These are phyloP conservation scores for Euphrasia confusa DNA, from an alignment of 257 asterid genomes.

Conservation along the genomic window DNA sequence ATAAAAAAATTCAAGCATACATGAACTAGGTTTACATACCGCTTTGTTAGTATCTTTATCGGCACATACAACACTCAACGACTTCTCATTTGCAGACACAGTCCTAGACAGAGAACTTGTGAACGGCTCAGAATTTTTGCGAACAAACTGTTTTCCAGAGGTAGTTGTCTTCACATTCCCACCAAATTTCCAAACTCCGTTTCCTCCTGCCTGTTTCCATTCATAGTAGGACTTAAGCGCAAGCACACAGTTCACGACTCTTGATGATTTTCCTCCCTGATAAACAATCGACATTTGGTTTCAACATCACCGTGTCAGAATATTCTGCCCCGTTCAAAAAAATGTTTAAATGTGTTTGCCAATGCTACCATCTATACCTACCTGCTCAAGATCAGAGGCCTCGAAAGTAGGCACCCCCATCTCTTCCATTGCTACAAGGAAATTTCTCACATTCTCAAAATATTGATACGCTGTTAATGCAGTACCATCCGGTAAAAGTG, in stretches of 20 bases:
- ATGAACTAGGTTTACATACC: constrained; percentile 39
- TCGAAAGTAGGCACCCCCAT: constrained; percentile 91
- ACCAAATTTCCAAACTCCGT: constrained; percentile 84
- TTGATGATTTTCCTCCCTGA: constrained; percentile 94
- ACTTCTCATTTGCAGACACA: constrained; percentile 46
- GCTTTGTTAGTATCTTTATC: constrained; percentile 44
- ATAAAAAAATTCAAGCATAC: neutral
- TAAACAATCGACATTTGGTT: constrained; percentile 3
- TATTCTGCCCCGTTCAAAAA: neutral
- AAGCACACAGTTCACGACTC: constrained; percentile 83
- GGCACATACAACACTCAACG: constrained; percentile 30
- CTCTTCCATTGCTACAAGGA: constrained; percentile 85
- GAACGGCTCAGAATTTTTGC: constrained; percentile 89
- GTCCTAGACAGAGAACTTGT: constrained; percentile 55
- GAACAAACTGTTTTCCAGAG: constrained; percentile 68
- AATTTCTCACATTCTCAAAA: constrained; percentile 91
- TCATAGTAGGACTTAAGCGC: constrained; percentile 83
- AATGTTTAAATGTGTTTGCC: neutral
- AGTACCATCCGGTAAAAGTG: constrained; percentile 81
- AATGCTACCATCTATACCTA: constrained; percentile 26
- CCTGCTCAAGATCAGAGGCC: constrained; percentile 97
- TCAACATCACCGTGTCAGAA: neutral
- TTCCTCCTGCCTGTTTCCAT: constrained; percentile 78
- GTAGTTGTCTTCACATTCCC: constrained; percentile 64
- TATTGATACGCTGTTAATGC: constrained; percentile 90